These are phyloP conservation scores for Trichophyton equinum DNA, from an alignment of 2,329 filamentous ascomycete genomes.

Conservation along the genomic window DNA sequence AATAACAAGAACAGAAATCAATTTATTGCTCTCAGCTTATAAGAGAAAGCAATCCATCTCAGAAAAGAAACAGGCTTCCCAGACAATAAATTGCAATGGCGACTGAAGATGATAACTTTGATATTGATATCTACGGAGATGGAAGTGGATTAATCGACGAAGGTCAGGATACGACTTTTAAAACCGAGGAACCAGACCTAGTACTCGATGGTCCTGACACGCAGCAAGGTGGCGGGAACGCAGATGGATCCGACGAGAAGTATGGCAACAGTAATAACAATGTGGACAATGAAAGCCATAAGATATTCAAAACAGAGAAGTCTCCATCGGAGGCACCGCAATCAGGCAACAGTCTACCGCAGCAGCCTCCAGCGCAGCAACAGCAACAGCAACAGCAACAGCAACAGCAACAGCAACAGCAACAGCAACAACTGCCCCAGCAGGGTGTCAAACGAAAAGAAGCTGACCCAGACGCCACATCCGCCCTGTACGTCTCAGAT, in stretches of 20 bases:
- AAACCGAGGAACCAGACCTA: constrained; percentile 30
- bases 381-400: constrained; percentile 22
- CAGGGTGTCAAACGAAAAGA: constrained; percentile 54
- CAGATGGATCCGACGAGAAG: constrained; percentile 16
- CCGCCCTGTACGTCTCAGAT: constrained; percentile 75
- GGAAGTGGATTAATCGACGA: constrained; percentile 38
- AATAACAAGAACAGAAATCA: constrained; percentile 24
- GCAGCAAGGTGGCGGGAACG: constrained; percentile 18
- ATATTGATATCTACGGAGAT: constrained; percentile 59
- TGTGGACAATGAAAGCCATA: constrained; percentile 15
- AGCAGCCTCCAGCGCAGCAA: constrained; percentile 23
- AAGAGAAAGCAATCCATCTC: constrained; percentile 5
- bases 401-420: constrained; percentile 12
- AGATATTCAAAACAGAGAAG: constrained; percentile 14
- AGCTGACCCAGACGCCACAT: constrained; percentile 47
- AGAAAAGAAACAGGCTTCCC: constrained; percentile 12
- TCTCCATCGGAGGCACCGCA: constrained; percentile 14
- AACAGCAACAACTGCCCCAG: constrained; percentile 30
- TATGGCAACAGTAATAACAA: constrained; percentile 19
- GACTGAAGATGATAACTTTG: constrained; percentile 55
- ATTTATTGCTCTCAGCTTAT: constrained; percentile 4
- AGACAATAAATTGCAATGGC: constrained; percentile 30
- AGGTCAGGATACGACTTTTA: constrained; percentile 37
- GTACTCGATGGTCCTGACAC: constrained; percentile 28
- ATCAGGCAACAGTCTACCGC: constrained; percentile 11